A percentile compares a stretch with the other conserved stretches of the same genome.
These are phyloP conservation scores for Phyllosticta ampelicida DNA, from an alignment of 2,329 filamentous ascomycete species.

Conservation along the genomic window DNA sequence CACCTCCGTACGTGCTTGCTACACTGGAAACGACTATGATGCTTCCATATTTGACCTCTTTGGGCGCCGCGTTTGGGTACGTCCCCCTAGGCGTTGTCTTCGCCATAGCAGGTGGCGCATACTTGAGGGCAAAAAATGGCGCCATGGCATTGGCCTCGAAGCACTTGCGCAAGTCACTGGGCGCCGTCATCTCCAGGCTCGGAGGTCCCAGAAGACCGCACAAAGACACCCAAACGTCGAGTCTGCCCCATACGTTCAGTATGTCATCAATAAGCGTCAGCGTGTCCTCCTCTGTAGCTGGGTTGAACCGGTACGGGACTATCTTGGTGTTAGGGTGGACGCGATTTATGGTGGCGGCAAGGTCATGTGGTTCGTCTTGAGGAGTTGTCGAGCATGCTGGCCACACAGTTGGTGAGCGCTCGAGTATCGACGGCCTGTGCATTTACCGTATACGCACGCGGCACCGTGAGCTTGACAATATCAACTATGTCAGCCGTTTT, in stretches of 20 bases:
- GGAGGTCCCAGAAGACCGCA: slow-evolving; percentile 48
- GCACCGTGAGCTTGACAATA: slow-evolving; percentile 46
- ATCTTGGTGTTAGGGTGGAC: slow-evolving; percentile 45
- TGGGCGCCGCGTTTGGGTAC: slow-evolving; percentile 52
- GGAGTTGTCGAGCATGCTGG: slow-evolving; percentile 1
- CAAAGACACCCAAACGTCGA: slow-evolving; percentile 51
- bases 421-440: not conserved
- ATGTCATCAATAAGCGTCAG: slow-evolving; percentile 52
- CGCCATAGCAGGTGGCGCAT: slow-evolving; percentile 52
- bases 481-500: not conserved
- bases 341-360: not conserved
- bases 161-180: slow-evolving; percentile 44
- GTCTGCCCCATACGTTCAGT: slow-evolving; percentile 46
- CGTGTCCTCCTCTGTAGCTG: slow-evolving; percentile 49
- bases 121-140: slow-evolving; percentile 55
- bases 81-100: slow-evolving; percentile 44
- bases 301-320: slow-evolving; percentile 50
- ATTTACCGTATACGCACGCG: slow-evolving; percentile 46
- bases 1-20: slow-evolving; percentile 45
- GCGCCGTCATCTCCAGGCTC: slow-evolving; percentile 46
- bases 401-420: not conserved
- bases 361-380: not conserved
- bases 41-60: slow-evolving; percentile 49
- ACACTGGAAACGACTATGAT: slow-evolving; percentile 52
- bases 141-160: slow-evolving; percentile 52